Percentiles rank a stretch among this genome's conserved stretches.
phyloP scores from a whole-genome alignment of 345 rosid species.

The Eucalyptus sideroxylon region DNA sequence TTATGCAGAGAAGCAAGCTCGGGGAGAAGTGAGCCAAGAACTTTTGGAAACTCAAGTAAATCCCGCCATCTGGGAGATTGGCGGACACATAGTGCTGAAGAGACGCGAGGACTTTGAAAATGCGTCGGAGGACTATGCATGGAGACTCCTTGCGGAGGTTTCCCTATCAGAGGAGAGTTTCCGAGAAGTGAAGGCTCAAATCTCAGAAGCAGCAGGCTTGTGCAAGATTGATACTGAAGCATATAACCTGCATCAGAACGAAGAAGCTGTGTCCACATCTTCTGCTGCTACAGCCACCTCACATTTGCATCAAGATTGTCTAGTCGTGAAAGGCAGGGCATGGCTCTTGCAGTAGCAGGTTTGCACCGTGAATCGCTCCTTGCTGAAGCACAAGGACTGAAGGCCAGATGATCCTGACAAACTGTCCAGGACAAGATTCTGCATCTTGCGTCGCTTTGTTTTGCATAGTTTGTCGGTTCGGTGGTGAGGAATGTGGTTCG shows the following conservation, averaged over 20 bases:
- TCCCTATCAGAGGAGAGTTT: conserved; percentile 39
- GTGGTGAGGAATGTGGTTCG: background rate
- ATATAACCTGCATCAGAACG: background rate
- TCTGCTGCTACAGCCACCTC: background rate
- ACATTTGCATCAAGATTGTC: background rate
- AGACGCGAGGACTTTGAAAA: conserved; percentile 24
- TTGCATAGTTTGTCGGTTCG: background rate
- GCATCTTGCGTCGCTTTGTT: background rate
- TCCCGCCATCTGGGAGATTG: conserved; percentile 43
- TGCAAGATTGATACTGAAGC: background rate
- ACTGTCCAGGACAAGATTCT: background rate
- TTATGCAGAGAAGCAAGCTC: conserved; percentile 45
- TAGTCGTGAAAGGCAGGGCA: background rate
- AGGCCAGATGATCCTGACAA: background rate
- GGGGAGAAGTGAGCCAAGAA: conserved; percentile 27
- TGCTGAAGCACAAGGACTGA: background rate
- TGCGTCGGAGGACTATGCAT: conserved; percentile 28
- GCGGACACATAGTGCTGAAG: conserved; percentile 45
- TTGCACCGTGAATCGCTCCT: background rate
- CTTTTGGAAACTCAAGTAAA: conserved; percentile 36
- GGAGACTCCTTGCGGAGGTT: conserved; percentile 39
- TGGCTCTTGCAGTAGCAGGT: background rate
- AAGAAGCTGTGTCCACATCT: background rate
- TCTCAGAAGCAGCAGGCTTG: conserved; percentile 16
- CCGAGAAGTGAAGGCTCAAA: conserved; percentile 20